Evolutionary conservation across 2,329 filamentous ascomycete species (phyloP), one percentile per base, ranked within the genome.

Genomic region (Aspergillus proliferans): DNA sequence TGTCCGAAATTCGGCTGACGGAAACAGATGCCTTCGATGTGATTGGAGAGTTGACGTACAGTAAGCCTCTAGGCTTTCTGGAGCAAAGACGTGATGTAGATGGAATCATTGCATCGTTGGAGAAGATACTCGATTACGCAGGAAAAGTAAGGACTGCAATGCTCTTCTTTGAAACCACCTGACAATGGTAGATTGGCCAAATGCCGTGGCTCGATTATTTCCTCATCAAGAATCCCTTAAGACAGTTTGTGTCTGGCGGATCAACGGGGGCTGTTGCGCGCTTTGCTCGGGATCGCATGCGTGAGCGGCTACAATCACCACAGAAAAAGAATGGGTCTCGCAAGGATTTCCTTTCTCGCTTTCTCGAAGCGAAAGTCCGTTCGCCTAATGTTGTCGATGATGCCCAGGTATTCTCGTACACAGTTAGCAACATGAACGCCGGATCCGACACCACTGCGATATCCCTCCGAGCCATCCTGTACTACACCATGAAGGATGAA

Each of bases 311-410:
- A 22, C 41, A 21, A 28, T 38, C 57, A 39, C 73, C 92, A 75
- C 77, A 12, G 77, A 87, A 58, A 77, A 88, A 19, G 21, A 26
- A 26, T 22, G 30, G n/a, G 18, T 45, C 38, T 12, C 24, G 15
- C 19, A 26, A 26, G 38, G 64, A 66, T 38, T 59, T 69, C 26
- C 60, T 68, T 19, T 56, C 58, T 19, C 60, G 59, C 1, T 67
- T 68, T 18, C 48, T 68, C 12, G 57, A 66, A 41, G 62, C 60
- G 10, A 58, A 61, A 26, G 26, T 50, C 3, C 52, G 54, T 9
- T 42, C 61, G 21, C 58, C 62, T 2, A 41, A 59, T 0, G 45
- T 62, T 12, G 57, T 68, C 8, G 53, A 50, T 6, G 63, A 69
- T 18, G 49, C 49, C 3, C 57, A 58, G 33, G 48, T 68, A 8